phyloP scores from a whole-genome alignment of 106 monocot species.

The Iris macrosiphon region DNA sequence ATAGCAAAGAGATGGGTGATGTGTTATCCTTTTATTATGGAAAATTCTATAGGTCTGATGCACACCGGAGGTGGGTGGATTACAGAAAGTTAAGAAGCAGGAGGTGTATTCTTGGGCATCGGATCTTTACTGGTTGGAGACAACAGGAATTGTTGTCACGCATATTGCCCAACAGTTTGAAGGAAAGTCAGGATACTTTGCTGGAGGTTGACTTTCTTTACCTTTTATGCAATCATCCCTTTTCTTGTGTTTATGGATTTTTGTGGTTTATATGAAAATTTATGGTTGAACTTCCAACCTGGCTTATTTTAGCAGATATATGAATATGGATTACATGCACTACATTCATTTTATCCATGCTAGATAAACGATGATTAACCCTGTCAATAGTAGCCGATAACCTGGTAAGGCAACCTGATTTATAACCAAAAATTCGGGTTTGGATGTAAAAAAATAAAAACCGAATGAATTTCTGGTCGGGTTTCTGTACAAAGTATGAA shows the following conservation, averaged over 20 bases:
- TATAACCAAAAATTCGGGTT: too few species aligned
- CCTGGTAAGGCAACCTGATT: too few species aligned
- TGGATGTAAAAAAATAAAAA: too few species aligned
- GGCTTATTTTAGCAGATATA: too few species aligned
- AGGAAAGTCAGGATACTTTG: slow-evolving; percentile 39
- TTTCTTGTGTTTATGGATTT: neutral
- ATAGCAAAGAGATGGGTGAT: slow-evolving; percentile 55
- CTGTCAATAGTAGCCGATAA: too few species aligned
- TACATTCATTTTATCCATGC: too few species aligned
- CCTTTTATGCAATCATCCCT: neutral
- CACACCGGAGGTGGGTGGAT: slow-evolving; percentile 67
- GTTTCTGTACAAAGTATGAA: too few species aligned
- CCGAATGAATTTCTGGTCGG: too few species aligned
- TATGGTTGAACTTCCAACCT: too few species aligned
- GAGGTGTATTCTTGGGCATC: slow-evolving; percentile 55
- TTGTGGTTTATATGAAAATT: neutral
- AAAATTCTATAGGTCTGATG: slow-evolving; percentile 71
- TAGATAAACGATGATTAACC: too few species aligned
- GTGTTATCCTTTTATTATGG: slow-evolving; percentile 82
- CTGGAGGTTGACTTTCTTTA: slow-evolving; percentile 44
- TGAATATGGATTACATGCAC: too few species aligned
- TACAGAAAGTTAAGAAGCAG: slow-evolving; percentile 56
- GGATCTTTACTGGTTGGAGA: slow-evolving; percentile 81
- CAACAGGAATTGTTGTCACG: slow-evolving; percentile 68
- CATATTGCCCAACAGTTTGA: slow-evolving; percentile 22